These are phyloP conservation scores for Fusarium liriodendri DNA, from an alignment of 2,329 filamentous ascomycete species.

Conservation along the genomic window DNA sequence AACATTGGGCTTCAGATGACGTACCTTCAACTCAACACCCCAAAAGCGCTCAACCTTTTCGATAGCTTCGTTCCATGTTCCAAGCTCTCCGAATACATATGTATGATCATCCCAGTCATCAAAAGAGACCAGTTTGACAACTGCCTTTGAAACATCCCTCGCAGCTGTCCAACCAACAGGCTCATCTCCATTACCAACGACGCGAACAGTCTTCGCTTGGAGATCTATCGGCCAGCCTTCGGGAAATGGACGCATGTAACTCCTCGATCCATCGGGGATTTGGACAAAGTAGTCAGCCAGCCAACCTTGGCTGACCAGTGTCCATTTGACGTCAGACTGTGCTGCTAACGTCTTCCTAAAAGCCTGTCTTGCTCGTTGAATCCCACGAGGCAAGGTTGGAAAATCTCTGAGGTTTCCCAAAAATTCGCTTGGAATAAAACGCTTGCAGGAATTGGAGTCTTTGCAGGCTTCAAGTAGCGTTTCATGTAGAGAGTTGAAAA, in stretches of 20 bases:
- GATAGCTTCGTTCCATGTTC: conserved; percentile 1
- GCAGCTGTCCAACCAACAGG: conserved; percentile 1
- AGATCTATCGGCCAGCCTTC: not conserved
- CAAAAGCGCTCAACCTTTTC: not conserved
- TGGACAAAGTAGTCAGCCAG: conserved; percentile 8
- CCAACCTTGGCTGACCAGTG: conserved; percentile 2
- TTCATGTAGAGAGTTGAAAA: not conserved
- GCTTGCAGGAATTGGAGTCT: not conserved
- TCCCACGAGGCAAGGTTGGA: not conserved
- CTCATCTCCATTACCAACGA: not conserved
- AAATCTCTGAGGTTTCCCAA: not conserved
- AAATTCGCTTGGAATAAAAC: not conserved
- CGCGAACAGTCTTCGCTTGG: not conserved
- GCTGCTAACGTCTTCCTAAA: not conserved
- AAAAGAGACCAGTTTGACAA: not conserved
- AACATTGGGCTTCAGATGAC: not conserved
- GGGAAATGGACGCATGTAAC: not conserved
- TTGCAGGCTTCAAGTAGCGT: not conserved
- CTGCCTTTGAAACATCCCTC: not conserved
- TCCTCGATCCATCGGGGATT: not conserved
- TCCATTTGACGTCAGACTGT: not conserved
- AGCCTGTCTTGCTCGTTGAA: not conserved
- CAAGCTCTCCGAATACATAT: not conserved
- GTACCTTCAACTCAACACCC: not conserved
- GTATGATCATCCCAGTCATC: not conserved